These are phyloP conservation scores for Penicillium odoratum DNA, from an alignment of 495 filamentous ascomycete species.

Conservation along the genomic window DNA sequence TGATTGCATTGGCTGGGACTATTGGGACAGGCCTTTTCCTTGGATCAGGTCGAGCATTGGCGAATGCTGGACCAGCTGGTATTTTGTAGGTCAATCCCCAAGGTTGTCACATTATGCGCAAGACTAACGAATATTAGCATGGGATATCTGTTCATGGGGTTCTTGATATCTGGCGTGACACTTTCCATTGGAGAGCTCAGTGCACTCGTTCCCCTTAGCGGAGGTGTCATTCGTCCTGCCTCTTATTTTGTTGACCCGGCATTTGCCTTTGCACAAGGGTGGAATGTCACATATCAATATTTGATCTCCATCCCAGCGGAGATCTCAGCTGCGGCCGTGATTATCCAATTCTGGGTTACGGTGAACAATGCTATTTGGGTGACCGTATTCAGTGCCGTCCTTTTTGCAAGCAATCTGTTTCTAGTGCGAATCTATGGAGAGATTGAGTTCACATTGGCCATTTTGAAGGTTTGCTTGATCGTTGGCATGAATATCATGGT, in stretches of 20 bases:
- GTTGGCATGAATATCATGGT: constrained; percentile 49
- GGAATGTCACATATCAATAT: constrained; percentile 30
- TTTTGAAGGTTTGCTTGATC: constrained; percentile 43
- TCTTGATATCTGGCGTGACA: constrained; percentile 22
- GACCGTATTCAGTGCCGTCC: constrained; percentile 41
- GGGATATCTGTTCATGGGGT: constrained; percentile 27
- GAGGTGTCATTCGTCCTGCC: constrained; percentile 28
- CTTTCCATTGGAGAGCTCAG: constrained; percentile 29
- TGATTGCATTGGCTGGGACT: constrained; percentile 46
- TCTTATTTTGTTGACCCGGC: constrained; percentile 34
- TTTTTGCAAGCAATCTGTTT: constrained; percentile 42
- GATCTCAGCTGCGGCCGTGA: constrained; percentile 42
- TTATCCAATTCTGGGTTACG: constrained; percentile 47
- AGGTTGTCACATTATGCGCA: too few relatives aligned
- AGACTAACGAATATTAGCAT: constrained; percentile 6
- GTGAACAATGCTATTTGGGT: constrained; percentile 40
- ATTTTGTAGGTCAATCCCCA: constrained; percentile 12
- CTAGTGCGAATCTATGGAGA: constrained; percentile 45
- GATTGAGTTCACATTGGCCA: constrained; percentile 41
- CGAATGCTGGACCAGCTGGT: constrained; percentile 60
- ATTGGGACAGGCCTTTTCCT: constrained; percentile 35
- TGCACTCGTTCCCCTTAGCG: constrained; percentile 29
- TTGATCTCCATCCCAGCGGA: constrained; percentile 40
- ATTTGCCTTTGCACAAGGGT: constrained; percentile 30
- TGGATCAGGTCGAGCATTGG: constrained; percentile 54